Base-by-base conservation (phyloP, 1,139 yeast species). In the Chernovozyma sophiae-reginae region DNA sequence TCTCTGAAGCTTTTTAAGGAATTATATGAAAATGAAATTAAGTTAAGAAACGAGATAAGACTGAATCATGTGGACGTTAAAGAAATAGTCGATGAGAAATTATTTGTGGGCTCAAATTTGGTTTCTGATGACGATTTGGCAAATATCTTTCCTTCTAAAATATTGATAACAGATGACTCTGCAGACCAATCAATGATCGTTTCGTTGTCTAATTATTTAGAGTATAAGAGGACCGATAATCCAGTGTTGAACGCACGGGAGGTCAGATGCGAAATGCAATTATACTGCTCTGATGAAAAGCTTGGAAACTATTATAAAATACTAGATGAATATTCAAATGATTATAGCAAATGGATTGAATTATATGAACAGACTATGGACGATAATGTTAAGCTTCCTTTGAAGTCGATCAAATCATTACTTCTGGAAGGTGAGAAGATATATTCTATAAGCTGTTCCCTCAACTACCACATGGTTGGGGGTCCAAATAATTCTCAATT, bases 381-480 rank as follows among this genome's bases (percentile, higher is more conserved):
- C 0, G 61, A 62, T 2, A 61, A 66, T 32, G 62, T 67, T 6
- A 71, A 69, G 15, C 75, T 84, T 2, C 49, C 77, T 1, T 58
- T 81, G 34, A 69, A 73, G 37, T 48, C 62, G 1, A 63, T 79
- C 42, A 71, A 66, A 40, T 43, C 62, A 1, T 48, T 82, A 15
- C 57, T 74, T 3, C 46, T 52, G 7, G 89, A 82, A 38, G 85
- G 86, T 4, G 83, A 80, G 43, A 61, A 68, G 34, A 67, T 79
- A 2, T 61, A 67, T 32, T 51, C 63, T 4, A 67, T 69, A 0
- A 52, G 68, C 3, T 16, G 29, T 13, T 26, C 29, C 8, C 6
- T 26, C 18, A 16, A 16, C 29, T 13, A 16, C 29, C 6, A 16
- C 29, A 14, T 6, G 10, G 11, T 16, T 26, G 29, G 29, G 6